These are phyloP conservation scores for Pestalotiopsis sp. DNA, from an alignment of 2,329 filamentous ascomycete species.

Conservation along the genomic window DNA sequence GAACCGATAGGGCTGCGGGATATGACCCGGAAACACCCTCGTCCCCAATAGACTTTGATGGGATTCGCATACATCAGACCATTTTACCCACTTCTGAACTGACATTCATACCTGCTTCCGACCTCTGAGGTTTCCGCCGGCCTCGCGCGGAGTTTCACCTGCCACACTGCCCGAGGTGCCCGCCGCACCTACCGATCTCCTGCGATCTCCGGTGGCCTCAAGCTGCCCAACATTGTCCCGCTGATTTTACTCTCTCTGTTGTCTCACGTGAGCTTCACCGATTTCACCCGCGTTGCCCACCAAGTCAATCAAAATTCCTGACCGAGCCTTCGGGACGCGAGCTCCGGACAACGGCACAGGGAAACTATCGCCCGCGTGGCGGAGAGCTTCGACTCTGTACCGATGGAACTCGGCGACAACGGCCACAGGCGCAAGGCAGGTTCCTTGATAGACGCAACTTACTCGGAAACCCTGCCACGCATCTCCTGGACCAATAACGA, in stretches of 20 bases:
- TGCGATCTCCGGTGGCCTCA: slow-evolving; percentile 7
- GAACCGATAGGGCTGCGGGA: slow-evolving; percentile 6
- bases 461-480: neutral
- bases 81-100: slow-evolving; percentile 9
- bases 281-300: neutral
- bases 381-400: neutral
- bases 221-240: neutral
- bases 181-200: slow-evolving; percentile 1
- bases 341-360: neutral
- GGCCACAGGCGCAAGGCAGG: neutral
- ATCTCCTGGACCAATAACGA: neutral
- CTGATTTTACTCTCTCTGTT: neutral
- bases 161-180: neutral
- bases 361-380: neutral
- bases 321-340: neutral
- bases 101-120: slow-evolving; percentile 1
- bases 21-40: neutral
- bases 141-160: slow-evolving; percentile 12
- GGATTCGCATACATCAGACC: neutral
- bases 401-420: slow-evolving; percentile 1
- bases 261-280: slow-evolving; percentile 7
- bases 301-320: no score
- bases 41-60: neutral
- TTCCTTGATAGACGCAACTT: neutral
- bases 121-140: slow-evolving; percentile 6